phyloP scores from a whole-genome alignment of 345 rosid species.

The Euphorbia peplus region DNA sequence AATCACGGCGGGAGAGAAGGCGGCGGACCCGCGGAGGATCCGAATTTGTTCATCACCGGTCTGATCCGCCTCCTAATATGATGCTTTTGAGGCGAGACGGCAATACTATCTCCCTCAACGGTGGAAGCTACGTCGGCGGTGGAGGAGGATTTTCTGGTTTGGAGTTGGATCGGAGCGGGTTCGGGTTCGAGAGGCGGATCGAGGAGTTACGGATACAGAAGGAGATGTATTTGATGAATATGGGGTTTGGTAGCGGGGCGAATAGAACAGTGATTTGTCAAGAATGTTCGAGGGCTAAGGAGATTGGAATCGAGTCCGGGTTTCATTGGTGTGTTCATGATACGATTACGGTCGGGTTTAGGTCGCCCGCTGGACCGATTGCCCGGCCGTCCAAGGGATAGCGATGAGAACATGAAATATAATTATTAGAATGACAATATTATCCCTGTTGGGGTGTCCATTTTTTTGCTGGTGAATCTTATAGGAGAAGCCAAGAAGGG shows the following conservation, averaged over 20 bases:
- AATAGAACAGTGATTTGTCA: slow-evolving; percentile 25
- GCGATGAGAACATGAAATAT: background rate
- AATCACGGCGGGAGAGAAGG: slow-evolving; percentile 33
- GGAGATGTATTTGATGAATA: slow-evolving; percentile 30
- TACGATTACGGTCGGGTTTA: slow-evolving; percentile 37
- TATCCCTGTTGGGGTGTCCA: too few relatives aligned
- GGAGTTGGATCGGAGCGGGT: slow-evolving; percentile 17
- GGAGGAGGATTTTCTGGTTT: slow-evolving; percentile 13
- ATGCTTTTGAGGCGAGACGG: slow-evolving; percentile 38
- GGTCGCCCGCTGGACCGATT: slow-evolving; percentile 46
- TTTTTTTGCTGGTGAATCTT: too few relatives aligned
- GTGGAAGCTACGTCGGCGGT: too few relatives aligned
- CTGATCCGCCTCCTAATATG: slow-evolving; percentile 26
- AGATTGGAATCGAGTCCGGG: slow-evolving; percentile 21
- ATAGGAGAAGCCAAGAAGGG: background rate
- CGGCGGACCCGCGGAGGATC: background rate
- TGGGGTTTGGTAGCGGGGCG: slow-evolving; percentile 8
- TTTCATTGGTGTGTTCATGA: slow-evolving; percentile 52
- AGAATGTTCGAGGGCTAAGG: slow-evolving; percentile 32
- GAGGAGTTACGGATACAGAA: slow-evolving; percentile 29
- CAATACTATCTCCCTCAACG: slow-evolving; percentile 1
- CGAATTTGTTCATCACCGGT: background rate
- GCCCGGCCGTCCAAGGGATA: slow-evolving; percentile 42
- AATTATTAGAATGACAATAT: too few relatives aligned
- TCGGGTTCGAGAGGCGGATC: slow-evolving; percentile 28